These are phyloP conservation scores for Deakozyma indianensis DNA, from an alignment of 805 yeast genomes.

Conservation along the genomic window DNA sequence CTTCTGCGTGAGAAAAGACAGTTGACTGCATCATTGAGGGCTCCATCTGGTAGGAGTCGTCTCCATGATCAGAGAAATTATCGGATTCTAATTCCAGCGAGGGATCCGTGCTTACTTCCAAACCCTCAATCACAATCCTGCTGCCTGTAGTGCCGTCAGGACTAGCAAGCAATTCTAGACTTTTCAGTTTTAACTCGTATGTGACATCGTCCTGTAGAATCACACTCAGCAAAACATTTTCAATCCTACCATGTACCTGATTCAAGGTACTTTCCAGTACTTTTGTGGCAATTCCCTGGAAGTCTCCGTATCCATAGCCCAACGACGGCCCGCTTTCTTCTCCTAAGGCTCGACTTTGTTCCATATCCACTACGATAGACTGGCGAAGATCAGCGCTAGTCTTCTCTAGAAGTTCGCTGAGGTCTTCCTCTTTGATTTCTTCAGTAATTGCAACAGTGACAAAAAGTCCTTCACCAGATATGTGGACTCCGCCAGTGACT, in stretches of 20 bases:
- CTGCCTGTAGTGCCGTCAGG: constrained; percentile 3
- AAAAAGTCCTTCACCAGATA: constrained; percentile 43
- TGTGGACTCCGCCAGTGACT: constrained; percentile 55
- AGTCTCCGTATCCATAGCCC: constrained; percentile 8
- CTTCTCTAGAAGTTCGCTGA: constrained; percentile 42
- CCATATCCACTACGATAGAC: constrained; percentile 5
- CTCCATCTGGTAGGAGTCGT: neutral
- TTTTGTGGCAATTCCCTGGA: constrained; percentile 13
- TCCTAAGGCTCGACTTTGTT: neutral
- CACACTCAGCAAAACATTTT: constrained; percentile 2
- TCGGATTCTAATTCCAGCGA: constrained; percentile 16
- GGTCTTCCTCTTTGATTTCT: constrained; percentile 19
- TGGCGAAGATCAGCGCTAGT: constrained; percentile 50
- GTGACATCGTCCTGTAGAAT: neutral
- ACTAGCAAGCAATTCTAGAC: neutral
- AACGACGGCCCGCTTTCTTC: neutral
- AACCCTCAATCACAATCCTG: constrained; percentile 8
- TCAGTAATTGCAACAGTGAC: constrained; percentile 29
- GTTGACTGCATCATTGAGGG: constrained; percentile 27
- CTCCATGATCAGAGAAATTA: constrained; percentile 10
- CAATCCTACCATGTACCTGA: constrained; percentile 5
- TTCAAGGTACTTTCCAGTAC: constrained; percentile 15
- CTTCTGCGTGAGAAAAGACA: constrained; percentile 53
- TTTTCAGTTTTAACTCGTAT: neutral
- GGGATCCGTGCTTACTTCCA: constrained; percentile 15